Evolutionary conservation across 2,329 filamentous ascomycete genomes (phyloP), one percentile per base, ranked within the genome.

Genomic region (Mycosphaerella sp.): DNA sequence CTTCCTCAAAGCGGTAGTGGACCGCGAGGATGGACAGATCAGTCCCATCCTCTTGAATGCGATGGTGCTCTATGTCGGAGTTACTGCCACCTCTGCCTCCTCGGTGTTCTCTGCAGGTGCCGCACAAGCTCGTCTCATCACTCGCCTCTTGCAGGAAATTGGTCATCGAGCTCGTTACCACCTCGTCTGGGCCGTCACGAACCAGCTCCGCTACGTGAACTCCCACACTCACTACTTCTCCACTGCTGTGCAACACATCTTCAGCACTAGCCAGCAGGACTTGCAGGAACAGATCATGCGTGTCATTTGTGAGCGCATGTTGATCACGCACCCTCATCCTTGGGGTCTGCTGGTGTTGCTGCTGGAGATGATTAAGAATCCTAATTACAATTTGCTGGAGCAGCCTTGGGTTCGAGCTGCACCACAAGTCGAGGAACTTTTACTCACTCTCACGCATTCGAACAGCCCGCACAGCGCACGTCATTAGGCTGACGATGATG

Each of bases 331-430:
- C 74, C 92, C 92, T 49, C 92, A 97, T 69, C 92, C 95, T 14
- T 97, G 92, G 92, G 95, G 95, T 10, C 76, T 98, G 42, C 85
- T 96, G 69, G 85, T 91, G 59, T 92, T 90, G 36, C 80, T 95
- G 57, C 76, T 93, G 59, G 93, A 97, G 74, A 80, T 98, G 54
- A 78, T 95, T 62, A 95, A 95, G 77, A 96, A 95, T 69, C 85
- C 87, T 51, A 88, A 84, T 67, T 95, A 92, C 71, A 84, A 84
- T 67, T 95, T 98, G 77, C 97, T 95, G 76, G 88, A 93, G 48
- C 78, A 95, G 62, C 87, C 89, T 26, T 96, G 95, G 66, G 87
- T 97, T 73, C 95, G 95, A 76, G 81, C 85, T 61, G 83, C 86
- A 62, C 90, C 90, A 61, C 90, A 96, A 78, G 90, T 95, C 6